Base-by-base conservation (phyloP, 371 early-diverging fungal genomes). In the Syncephalastrum racemosum region DNA sequence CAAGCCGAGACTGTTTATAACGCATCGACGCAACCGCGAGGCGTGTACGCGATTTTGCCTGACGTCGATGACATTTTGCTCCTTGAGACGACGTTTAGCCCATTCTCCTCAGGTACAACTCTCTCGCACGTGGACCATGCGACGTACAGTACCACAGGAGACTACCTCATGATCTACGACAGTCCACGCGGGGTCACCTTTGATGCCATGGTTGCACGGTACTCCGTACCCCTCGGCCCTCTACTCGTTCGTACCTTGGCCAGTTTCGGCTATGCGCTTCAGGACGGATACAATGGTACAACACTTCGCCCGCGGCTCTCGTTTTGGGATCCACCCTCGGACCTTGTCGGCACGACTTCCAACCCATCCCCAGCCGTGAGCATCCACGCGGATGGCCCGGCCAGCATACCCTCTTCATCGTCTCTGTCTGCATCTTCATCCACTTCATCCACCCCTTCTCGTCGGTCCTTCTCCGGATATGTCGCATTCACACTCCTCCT, bases 151-250 rank as follows among this genome's bases (percentile, higher is more conserved):
- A 49, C 52, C 12, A 52, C 76, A 0, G 24, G 25, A 3, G 78
- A 80, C 10, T 77, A 68, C 31, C 51, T 80, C 6, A 80, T 80
- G 80, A 62, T 66, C 5, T 80, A 80, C 39, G 46, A 39, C 15
- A 63, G 64, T 12, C 42, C 59, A 4, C 53, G 47, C 4, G 72
- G 74, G 15, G 44, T 68, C 19, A 49, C 50, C 13, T 16, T 68
- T 2, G n/a, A 40, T 1, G 51, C 19, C 4, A 40, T 66, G 20
- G 22, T 40, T 4, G 39, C 40, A 8, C 1, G 50, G 2, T 64
- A 53, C 20, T 50, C 64, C n/a, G 77, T 77, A 14, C 78, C 81
- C 8, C n/a, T 79, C 41, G 83, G 83, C 0, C 79, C 83, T 0
- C 57, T 65, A 18, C 53, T 80, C 18, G 18, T 68, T 7, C 59